phyloP scores from a whole-genome alignment of 495 filamentous ascomycete genomes.

The Talaromyces borbonicus region DNA sequence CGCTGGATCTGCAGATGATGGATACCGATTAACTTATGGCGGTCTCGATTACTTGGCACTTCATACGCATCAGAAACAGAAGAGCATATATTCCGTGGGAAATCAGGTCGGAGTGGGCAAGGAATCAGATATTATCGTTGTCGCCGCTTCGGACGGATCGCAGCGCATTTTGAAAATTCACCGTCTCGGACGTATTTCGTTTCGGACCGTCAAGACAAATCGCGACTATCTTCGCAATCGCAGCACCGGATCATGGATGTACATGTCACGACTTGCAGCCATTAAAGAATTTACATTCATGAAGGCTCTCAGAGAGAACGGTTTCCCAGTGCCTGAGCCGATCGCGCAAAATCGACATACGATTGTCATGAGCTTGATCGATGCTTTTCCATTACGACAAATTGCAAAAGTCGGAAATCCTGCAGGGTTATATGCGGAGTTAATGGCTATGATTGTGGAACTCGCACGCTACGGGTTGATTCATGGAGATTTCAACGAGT shows the following conservation, averaged over 20 bases:
- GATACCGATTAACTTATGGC: constrained; percentile 93
- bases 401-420: constrained; percentile 70
- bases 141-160: constrained; percentile 53
- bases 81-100: constrained; percentile 78
- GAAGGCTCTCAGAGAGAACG: constrained; percentile 69
- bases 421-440: constrained; percentile 69
- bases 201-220: constrained; percentile 90
- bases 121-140: constrained; percentile 91
- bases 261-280: constrained; percentile 85
- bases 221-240: constrained; percentile 88
- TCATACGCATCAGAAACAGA: constrained; percentile 70
- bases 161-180: constrained; percentile 87
- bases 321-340: constrained; percentile 81
- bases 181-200: constrained; percentile 90
- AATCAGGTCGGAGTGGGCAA: constrained; percentile 96
- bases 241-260: constrained; percentile 82
- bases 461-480: constrained; percentile 86
- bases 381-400: constrained; percentile 82
- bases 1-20: constrained; percentile 55
- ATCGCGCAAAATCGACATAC: constrained; percentile 84
- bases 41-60: constrained; percentile 94
- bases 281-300: constrained; percentile 91
- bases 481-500: constrained; percentile 99
- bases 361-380: constrained; percentile 85
- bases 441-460: constrained; percentile 77